Evolutionary conservation across 2,329 filamentous ascomycete species (phyloP), one percentile per base, ranked within the genome.

Genomic region (Neophaeococcomyces mojaviensis): DNA sequence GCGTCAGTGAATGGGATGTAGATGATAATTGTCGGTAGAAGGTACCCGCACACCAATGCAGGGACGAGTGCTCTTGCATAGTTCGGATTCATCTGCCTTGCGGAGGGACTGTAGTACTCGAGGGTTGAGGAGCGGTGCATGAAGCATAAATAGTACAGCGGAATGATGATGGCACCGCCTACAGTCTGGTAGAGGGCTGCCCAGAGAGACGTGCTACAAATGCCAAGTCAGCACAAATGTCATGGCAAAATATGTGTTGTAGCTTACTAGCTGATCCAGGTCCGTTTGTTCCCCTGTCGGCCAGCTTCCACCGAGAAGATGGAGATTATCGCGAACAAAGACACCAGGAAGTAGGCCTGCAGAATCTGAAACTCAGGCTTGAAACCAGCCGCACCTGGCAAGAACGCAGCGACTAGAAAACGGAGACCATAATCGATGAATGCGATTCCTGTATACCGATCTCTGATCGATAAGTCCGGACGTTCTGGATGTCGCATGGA

Each of bases 1-100:
- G 47, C 12, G 26, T 52, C 39, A 1, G 39, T 47, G 45, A 55
- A 47, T 7, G 55, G 55, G 24, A 58, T 44, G 38, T 59, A 59
- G 37, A 61, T 49, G 40, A 58, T 41, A n/a, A 48, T 20, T 2
- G 55, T 59, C 1, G 59, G 59, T 7, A 59, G 35, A 3, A 56
- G 42, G 37, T 53, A 59, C 22, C 59, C 58, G 9, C 59, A 16
- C 4, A 57, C 7, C 20, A 60, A n/a, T 7, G 57, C 50, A 6
- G 58, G 56, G 2, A 55, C 38, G 8, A 61, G 45, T 2, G 55
- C 53, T 39, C 51, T 51, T 7, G 57, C 59, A 15, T 52, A 52
- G 7, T 47, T 39, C 1, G 52, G 36, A 7, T 54, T 39, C 8
- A 59, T 34, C 3, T 41, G 42, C n/a, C 53, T 47, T 24, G 43